Conservation (phyloP, 768 basidiomycete genomes). For the Russula sp. region DNA sequence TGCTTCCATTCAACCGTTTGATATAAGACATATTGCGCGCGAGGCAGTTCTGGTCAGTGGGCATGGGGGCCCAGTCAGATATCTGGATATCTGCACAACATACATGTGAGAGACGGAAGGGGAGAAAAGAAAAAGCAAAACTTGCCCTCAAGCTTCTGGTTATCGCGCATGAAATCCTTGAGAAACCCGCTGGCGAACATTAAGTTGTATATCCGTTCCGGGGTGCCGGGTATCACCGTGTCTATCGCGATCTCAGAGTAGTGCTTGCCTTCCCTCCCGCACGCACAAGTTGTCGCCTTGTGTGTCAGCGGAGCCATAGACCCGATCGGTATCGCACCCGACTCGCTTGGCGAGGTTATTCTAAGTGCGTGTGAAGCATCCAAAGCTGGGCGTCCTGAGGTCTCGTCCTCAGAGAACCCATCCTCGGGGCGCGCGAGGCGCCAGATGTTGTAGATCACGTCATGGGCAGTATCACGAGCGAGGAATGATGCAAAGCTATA, state of each 20-base stretch:
- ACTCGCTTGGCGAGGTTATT: constrained; percentile 1
- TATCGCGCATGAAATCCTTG: constrained; percentile 87
- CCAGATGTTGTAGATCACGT: constrained; percentile 97
- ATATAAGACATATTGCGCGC: constrained; percentile 94
- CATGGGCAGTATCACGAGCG: constrained; percentile 91
- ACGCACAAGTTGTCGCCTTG: constrained; percentile 71
- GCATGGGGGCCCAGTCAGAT: constrained; percentile 84
- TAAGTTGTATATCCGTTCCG: constrained; percentile 92
- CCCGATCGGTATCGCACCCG: constrained; percentile 15
- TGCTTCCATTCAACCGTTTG: constrained; percentile 81
- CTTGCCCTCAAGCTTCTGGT: constrained; percentile 86
- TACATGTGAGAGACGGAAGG: neutral
- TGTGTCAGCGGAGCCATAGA: constrained; percentile 32
- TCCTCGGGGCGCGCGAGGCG: constrained; percentile 78
- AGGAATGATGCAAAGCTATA: constrained; percentile 97
- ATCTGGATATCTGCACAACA: constrained; percentile 77
- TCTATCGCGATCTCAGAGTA: constrained; percentile 74
- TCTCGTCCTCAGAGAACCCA: constrained; percentile 18
- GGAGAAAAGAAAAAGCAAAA: constrained; percentile 16
- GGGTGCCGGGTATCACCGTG: constrained; percentile 78
- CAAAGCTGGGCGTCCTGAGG: constrained; percentile 15
- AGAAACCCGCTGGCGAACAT: constrained; percentile 96
- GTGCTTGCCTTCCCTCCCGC: constrained; percentile 68
- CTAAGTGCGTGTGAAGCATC: constrained; percentile 18
- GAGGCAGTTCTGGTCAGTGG: constrained; percentile 62